These are phyloP conservation scores for Diphasiastrum complanatum DNA, from an alignment of 83 land plant genomes.

Conservation along the genomic window DNA sequence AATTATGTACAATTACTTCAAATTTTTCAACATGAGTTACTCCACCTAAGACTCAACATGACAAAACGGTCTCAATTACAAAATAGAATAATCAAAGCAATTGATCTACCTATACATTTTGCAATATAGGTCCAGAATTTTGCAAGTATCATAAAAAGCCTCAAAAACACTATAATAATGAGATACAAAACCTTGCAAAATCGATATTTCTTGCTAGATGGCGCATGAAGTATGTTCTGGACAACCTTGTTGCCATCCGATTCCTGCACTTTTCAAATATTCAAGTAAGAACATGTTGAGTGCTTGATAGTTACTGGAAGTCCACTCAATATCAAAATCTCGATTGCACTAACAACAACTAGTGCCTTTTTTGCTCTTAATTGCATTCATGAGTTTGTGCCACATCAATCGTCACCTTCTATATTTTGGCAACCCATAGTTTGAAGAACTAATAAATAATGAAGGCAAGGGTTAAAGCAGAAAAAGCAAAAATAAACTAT, in stretches of 20 bases:
- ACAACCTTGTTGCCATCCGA: constrained; percentile 83
- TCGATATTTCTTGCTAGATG: constrained; percentile 63
- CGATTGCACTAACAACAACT: neutral
- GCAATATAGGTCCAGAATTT: neutral
- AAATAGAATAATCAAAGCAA: no score
- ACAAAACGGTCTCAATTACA: no score
- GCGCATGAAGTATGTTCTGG: constrained; percentile 63
- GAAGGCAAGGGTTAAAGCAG: no score
- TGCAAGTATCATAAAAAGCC: neutral
- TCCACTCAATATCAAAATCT: no score
- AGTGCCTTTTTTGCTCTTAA: no score
- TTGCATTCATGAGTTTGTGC: neutral
- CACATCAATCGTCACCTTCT: neutral
- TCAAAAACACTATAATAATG: neutral
- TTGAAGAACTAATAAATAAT: no score
- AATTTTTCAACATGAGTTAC: no score
- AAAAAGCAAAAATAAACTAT: no score
- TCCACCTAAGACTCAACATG: no score
- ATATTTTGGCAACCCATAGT: no score
- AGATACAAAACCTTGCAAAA: constrained; percentile 69
- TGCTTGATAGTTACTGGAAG: neutral
- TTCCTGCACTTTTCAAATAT: constrained; percentile 39
- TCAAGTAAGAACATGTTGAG: neutral
- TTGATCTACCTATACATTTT: no score
- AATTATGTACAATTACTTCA: no score